Base-by-base conservation (phyloP, 1,139 yeast genomes). In the Martiniozyma asiatica region DNA sequence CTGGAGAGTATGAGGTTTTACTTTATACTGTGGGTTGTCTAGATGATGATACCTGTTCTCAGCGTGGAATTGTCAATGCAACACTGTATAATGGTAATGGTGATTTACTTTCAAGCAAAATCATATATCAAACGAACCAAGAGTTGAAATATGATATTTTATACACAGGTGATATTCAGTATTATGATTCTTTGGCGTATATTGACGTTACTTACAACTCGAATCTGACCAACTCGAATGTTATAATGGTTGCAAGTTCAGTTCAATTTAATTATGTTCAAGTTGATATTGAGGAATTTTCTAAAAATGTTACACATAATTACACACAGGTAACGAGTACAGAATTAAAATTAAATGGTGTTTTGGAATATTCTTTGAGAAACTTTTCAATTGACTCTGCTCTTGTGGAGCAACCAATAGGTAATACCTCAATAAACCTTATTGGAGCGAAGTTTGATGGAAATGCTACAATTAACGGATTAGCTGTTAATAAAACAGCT, bases 21-120 rank as follows among this genome's bases (percentile, higher is more conserved):
- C 45, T 87, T 35, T 73, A 68, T 42, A 89, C 98, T 0, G 96
- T 96, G 0, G 97, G 98, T 0, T 89, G 99, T 56, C 38, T 56
- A 2, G 53, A 48, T 8, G 95, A 82, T 48, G 56, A 61, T 26
- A 67, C 93, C 0, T 89, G 99, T 55, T 44, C 51, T 16, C 41
- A 58, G 14, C 68, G 99, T 50, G 85, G 93, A 5, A 68, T 72
- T 19, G 89, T 82, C 5, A 80, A 81, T 43, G 94, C 78, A 0
- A 66, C 93, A 0, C 61, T 87, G 3, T 59, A 59, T 38, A 64
- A 62, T 35, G 59, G 62, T 27, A 48, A 51, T 8, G 65, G 64
- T 13, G 56, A 67, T 1, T 41, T 63, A 2, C 46, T 74, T 14
- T 55, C 56, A 20, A 58, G 61, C 0, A 41, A 50, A 26, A 38